Conservation (phyloP, 805 yeast genomes). For the Suhomyces vadensis region DNA sequence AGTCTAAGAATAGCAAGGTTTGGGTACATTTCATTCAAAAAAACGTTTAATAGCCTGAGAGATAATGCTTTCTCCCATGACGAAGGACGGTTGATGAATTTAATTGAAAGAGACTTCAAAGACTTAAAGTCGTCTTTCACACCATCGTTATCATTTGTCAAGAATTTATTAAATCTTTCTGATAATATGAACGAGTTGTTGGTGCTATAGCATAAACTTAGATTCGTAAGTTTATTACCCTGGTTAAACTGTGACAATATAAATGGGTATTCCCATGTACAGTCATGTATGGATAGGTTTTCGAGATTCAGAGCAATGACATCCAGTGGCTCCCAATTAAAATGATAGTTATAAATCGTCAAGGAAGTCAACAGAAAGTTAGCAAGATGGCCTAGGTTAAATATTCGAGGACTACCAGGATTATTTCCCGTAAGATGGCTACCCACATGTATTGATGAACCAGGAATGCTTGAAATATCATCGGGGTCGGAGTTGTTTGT, state of each 20-base stretch:
- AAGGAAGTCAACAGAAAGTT: slow-evolving; percentile 38
- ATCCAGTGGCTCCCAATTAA: slow-evolving; percentile 39
- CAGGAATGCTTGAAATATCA: not conserved
- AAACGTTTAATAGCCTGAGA: slow-evolving; percentile 1
- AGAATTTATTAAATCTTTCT: slow-evolving; percentile 37
- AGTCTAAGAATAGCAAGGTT: slow-evolving; percentile 17
- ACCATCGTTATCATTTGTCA: slow-evolving; percentile 11
- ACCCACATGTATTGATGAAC: not conserved
- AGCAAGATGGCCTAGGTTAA: slow-evolving; percentile 46
- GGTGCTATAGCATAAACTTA: slow-evolving; percentile 27
- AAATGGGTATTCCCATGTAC: slow-evolving; percentile 62
- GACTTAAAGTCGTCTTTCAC: not conserved
- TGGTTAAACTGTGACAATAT: slow-evolving; percentile 38
- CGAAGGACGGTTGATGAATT: slow-evolving; percentile 1
- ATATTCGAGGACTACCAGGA: slow-evolving; percentile 28
- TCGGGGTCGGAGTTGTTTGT: not conserved
- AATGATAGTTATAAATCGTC: slow-evolving; percentile 41
- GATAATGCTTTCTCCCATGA: slow-evolving; percentile 6
- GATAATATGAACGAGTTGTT: slow-evolving; percentile 36
- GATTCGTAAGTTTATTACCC: slow-evolving; percentile 20
- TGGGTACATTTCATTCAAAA: slow-evolving; percentile 12
- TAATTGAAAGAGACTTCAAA: slow-evolving; percentile 7
- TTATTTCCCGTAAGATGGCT: slow-evolving; percentile 4
- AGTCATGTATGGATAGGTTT: slow-evolving; percentile 33
- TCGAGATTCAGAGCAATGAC: slow-evolving; percentile 18